These are phyloP conservation scores for Xylaria venustula DNA, from an alignment of 495 filamentous ascomycete genomes.

Conservation along the genomic window DNA sequence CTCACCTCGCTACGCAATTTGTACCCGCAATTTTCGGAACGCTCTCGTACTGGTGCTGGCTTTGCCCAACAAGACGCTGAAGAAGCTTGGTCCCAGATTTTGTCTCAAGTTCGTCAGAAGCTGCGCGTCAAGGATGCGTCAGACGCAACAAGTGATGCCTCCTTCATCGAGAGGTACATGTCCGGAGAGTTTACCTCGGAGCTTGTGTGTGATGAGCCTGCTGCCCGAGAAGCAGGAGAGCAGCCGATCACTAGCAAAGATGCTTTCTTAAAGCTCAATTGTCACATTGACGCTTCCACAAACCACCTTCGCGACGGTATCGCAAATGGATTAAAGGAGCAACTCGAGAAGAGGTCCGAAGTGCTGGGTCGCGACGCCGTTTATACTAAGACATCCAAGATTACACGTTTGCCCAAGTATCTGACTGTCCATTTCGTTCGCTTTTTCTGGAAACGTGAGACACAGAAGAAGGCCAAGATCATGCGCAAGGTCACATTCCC, in stretches of 20 bases:
- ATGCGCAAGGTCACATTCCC: conserved; percentile 98
- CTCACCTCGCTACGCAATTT: conserved; percentile 73
- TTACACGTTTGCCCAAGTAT: conserved; percentile 88
- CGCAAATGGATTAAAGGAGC: conserved; percentile 73
- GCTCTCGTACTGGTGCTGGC: conserved; percentile 72
- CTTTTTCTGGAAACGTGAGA: conserved; percentile 94
- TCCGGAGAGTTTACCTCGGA: conserved; percentile 73
- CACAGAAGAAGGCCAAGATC: conserved; percentile 98
- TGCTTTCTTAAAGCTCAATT: conserved; percentile 87
- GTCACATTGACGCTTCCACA: conserved; percentile 81
- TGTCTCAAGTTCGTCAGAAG: conserved; percentile 80
- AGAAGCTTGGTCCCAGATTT: conserved; percentile 96
- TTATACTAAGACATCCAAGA: conserved; percentile 88
- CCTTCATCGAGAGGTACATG: conserved; percentile 90
- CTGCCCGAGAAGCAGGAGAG: conserved; percentile 74
- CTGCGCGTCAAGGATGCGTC: conserved; percentile 60
- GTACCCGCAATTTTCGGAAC: conserved; percentile 94
- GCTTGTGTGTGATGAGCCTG: conserved; percentile 79
- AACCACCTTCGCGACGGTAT: conserved; percentile 92
- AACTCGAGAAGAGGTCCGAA: conserved; percentile 85
- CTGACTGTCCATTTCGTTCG: conserved; percentile 96
- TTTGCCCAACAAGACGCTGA: conserved; percentile 97
- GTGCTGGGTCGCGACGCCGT: conserved; percentile 71
- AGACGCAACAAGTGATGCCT: conserved; percentile 49
- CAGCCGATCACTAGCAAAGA: conserved; percentile 65